Percentiles rank a stretch among this genome's conserved stretches.
Evolutionary conservation across 164 flowering plant species (phyloP).

Genomic region (Cinnamomum micranthum): DNA sequence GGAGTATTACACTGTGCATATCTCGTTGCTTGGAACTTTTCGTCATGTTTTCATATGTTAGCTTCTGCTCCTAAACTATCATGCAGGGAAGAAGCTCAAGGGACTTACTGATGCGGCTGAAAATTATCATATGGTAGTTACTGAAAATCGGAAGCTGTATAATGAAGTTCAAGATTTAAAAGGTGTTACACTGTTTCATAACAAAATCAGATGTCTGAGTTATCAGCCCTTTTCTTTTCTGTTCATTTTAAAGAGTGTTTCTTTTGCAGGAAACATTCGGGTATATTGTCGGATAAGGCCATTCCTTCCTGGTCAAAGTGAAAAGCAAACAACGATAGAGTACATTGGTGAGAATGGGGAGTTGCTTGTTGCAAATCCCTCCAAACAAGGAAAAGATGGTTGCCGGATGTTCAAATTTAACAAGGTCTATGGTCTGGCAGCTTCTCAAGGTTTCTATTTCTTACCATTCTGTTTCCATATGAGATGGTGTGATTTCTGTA

Average conservation of each 20-base stretch:
- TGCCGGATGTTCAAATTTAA: slow-evolving; percentile 76
- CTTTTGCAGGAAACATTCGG: slow-evolving; percentile 73
- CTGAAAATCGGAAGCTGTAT: slow-evolving; percentile 81
- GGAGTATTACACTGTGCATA: background rate
- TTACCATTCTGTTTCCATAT: background rate
- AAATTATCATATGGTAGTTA: slow-evolving; percentile 74
- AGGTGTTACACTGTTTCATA: slow-evolving; percentile 38
- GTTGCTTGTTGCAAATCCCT: slow-evolving; percentile 69
- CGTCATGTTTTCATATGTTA: background rate
- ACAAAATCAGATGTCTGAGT: background rate
- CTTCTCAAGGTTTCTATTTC: slow-evolving; percentile 67
- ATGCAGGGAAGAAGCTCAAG: slow-evolving; percentile 61
- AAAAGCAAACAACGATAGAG: slow-evolving; percentile 70
- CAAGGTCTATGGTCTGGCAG: slow-evolving; percentile 73
- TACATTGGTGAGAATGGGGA: slow-evolving; percentile 90
- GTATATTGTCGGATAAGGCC: slow-evolving; percentile 95
- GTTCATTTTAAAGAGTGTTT: slow-evolving; percentile 1
- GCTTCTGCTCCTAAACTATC: background rate
- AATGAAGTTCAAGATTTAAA: slow-evolving; percentile 97
- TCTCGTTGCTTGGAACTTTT: slow-evolving; percentile 5
- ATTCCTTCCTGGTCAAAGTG: slow-evolving; percentile 71
- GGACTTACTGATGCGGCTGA: slow-evolving; percentile 71
- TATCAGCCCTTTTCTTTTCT: background rate
- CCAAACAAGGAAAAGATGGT: slow-evolving; percentile 76
- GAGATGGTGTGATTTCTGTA: background rate